phyloP scores from a whole-genome alignment of 352 stramenopile genomes.

The Phytophthora capsici region DNA sequence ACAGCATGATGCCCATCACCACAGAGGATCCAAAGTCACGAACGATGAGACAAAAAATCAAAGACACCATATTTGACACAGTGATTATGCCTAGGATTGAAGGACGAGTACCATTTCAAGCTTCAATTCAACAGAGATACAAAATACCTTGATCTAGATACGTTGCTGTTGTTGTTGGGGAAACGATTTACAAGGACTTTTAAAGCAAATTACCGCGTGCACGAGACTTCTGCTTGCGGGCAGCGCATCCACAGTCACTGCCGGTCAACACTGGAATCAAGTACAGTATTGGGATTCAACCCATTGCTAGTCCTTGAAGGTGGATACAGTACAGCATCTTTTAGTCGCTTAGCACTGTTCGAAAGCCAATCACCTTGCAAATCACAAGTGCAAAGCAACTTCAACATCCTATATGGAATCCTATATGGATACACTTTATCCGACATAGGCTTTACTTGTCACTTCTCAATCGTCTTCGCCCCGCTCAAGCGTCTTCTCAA shows the following conservation, averaged over 20 bases:
- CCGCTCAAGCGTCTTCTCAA: background rate
- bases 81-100: background rate
- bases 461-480: background rate
- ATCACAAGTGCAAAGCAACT: slow-evolving; percentile 1
- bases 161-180: too few species aligned
- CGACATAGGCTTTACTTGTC: background rate
- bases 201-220: too few species aligned
- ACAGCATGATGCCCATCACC: too few species aligned
- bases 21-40: too few species aligned
- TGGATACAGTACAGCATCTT: background rate
- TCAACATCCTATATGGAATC: slow-evolving; percentile 6
- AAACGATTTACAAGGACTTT: too few species aligned
- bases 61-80: background rate
- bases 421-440: slow-evolving; percentile 8
- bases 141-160: too few species aligned
- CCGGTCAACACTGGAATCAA: background rate
- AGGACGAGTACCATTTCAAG: slow-evolving; percentile 2
- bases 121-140: background rate
- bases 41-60: too few species aligned
- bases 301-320: background rate
- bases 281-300: background rate
- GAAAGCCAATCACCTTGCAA: background rate
- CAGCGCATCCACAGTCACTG: too few species aligned
- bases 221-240: background rate
- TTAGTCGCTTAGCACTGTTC: background rate